Conservation (phyloP, 2,329 filamentous ascomycete genomes). For the Diplodia mutila region DNA sequence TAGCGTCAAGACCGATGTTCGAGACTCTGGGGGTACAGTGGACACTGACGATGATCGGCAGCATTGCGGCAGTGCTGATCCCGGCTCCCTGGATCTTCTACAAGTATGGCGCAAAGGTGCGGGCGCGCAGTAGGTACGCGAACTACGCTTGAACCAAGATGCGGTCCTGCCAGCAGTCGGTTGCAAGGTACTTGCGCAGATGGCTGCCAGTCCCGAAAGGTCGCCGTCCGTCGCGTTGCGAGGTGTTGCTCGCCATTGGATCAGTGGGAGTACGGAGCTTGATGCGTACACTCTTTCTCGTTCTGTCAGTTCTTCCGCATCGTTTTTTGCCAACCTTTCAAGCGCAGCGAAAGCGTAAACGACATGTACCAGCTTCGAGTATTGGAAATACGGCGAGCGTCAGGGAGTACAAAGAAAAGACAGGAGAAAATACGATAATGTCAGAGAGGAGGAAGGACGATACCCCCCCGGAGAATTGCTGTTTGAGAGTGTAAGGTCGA, state of each 20-base stretch:
- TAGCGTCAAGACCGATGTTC: conserved; percentile 47
- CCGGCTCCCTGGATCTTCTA: conserved; percentile 45
- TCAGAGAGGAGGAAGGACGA: neutral
- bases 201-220: neutral
- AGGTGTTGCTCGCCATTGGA: conserved; percentile 2
- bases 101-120: conserved; percentile 33
- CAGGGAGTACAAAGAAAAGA: neutral
- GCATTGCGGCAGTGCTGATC: conserved; percentile 38
- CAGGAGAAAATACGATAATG: neutral
- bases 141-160: neutral
- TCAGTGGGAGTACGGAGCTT: neutral
- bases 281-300: neutral
- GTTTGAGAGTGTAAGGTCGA: neutral
- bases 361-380: neutral
- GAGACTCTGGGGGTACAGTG: conserved; percentile 47
- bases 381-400: neutral
- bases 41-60: conserved; percentile 47
- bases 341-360: neutral
- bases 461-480: neutral
- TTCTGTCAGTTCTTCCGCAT: neutral
- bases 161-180: neutral
- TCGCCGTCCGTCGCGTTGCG: neutral
- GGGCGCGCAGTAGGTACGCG: conserved; percentile 20
- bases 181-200: neutral
- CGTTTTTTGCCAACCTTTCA: neutral